Percentiles rank a stretch among this genome's conserved stretches.
phyloP scores from a whole-genome alignment of 164 flowering plant genomes.

The Magnolia officinalis region DNA sequence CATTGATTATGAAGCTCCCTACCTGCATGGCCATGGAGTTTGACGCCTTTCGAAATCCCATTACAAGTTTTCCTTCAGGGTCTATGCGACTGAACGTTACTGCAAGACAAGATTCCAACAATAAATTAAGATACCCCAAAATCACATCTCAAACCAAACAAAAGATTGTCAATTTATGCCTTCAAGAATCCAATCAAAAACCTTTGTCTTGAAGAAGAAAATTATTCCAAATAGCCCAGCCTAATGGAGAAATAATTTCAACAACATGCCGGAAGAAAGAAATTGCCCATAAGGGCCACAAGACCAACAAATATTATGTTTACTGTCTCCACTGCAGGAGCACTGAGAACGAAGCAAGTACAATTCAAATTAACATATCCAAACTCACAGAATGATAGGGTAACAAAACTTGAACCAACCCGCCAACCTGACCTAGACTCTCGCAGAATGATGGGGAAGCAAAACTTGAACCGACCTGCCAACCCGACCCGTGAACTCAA shows the following conservation, averaged over 20 bases:
- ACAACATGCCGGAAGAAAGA: not conserved
- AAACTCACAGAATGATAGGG: no score
- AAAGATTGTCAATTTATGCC: not conserved
- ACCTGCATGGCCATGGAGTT: conserved; percentile 47
- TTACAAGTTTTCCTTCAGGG: conserved; percentile 88
- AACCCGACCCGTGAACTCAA: no score
- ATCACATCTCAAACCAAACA: not conserved
- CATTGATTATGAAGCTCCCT: not conserved
- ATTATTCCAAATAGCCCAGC: not conserved
- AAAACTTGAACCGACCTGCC: no score
- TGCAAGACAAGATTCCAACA: conserved; percentile 26
- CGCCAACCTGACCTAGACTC: no score
- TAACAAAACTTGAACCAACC: no score
- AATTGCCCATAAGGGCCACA: not conserved
- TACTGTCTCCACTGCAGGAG: no score
- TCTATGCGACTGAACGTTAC: conserved; percentile 90
- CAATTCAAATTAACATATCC: no score
- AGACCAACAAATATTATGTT: not conserved
- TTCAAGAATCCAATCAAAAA: not conserved
- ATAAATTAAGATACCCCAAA: not conserved
- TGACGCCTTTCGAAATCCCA: conserved; percentile 86
- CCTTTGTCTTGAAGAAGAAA: not conserved
- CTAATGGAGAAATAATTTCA: not conserved
- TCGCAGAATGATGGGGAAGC: no score
- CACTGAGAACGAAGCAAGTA: no score